Evolutionary conservation across 2,329 filamentous ascomycete species (phyloP), one percentile per base, ranked within the genome.

Genomic region (Cyclaneusma minus): DNA sequence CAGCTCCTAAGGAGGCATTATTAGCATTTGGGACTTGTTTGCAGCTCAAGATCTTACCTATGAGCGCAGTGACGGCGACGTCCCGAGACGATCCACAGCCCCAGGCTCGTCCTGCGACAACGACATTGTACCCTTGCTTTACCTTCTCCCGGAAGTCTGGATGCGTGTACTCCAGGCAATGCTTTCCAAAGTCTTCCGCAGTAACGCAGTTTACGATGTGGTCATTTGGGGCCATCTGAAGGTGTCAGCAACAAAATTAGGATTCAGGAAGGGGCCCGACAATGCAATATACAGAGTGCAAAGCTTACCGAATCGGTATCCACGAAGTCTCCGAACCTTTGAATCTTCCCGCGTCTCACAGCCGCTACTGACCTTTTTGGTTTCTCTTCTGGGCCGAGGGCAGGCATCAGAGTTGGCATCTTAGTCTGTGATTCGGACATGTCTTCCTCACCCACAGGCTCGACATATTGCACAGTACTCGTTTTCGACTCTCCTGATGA

Each of bases 31-130:
- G 12, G 12, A 13, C 19, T 25, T 7, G n/a, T 7, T 19, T 30
- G n/a, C 10, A 18, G 7, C 8, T 10, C 13, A 9, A 25, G 5
- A 7, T 16, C 24, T 12, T 18, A 40, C 49, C 52, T 21, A 50
- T 33, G 5, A 60, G 39, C 6, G 55, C 54, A 23, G 39, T 45
- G 3, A 56, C 51, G 2, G 59, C 58, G 16, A 58, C 43, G 35
- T 60, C 51, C 1, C 58, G 48, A 7, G 52, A 58, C 0, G 55
- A 59, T 5, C 58, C 58, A 26, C 49, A 51, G 2, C 58, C 58
- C 34, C 63, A 62, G 0, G 46, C 53, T 24, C 54, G 49, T 0
- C 55, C 55, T 1, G 55, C 58, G 1, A 62, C 55, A 7, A 60
- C 43, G n/a, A 62, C 37, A 11, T 50, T 44, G 22, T 42, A 42